Base-by-base conservation (phyloP, 495 filamentous ascomycete species). In the Chaetomidium leptoderma region DNA sequence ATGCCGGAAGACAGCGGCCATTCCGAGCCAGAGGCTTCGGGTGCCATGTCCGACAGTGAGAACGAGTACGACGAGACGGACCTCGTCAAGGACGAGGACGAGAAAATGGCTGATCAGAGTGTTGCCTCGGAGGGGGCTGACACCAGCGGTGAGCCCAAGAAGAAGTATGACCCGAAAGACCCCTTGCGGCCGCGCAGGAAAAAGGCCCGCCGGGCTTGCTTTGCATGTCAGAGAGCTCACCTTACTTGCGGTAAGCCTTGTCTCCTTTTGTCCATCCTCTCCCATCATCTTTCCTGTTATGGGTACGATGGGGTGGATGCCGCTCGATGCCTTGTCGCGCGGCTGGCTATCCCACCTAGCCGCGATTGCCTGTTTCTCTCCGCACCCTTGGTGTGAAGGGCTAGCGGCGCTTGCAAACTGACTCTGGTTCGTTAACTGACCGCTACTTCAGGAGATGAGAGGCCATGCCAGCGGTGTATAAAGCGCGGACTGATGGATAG, bases 141-240 rank as follows among this genome's bases (percentile, higher is more conserved):
- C 35, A 70, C 70, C 56, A 63, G 65, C 59, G 70, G 71, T 19
- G 73, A 78, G 72, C 73, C 65, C 63, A 83, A 76, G 66, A 83
- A 85, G 70, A 83, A 85, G 72, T 76, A 79, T 47, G 78, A 88
- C 70, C 80, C 89, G 32, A 95, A 93, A 69, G 93, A 97, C 69
- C 90, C 92, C 29, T 77, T 84, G 66, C 81, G 93, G 61, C 90
- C 93, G 39, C 80, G 91, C 63, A 83, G 93, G 68, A 98, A 97
- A 79, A 98, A 98, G 81, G 93, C 93, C 32, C 80, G 92, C 63
- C 81, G 93, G 68, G 93, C 93, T 54, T 98, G 93, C 70, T 92
- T 87, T 82, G 92, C 95, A 29, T 98, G 93, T 73, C 93, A 98
- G 73, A 81, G 95, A 71, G 93, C 93, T 50, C 93, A 98, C 81